Base-by-base conservation (phyloP, 805 yeast species). In the Wickerhamiella alocasiicola region DNA sequence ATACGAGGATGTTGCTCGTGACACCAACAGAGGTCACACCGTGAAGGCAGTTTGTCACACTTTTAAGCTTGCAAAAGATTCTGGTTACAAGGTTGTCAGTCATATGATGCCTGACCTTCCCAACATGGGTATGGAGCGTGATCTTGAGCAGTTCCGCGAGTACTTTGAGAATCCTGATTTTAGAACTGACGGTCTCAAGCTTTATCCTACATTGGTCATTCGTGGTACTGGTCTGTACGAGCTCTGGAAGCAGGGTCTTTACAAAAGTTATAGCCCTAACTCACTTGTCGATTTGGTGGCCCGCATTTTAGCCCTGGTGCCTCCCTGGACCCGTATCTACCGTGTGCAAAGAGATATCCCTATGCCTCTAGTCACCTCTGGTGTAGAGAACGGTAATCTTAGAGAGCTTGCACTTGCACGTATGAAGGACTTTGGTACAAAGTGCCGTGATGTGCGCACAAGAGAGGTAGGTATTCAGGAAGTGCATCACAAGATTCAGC, bases 51-150 rank as follows among this genome's bases (percentile, higher is more conserved):
- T 91, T 7, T 82, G 95, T 61, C 94, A 88, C 56, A 91, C 97
- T 0, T 91, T 91, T 65, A 82, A 83, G 1, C 74, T 81, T 34
- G 94, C 97, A n/a, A 91, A 91, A 58, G 98, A 91, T 61, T 88
- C 98, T 1, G 98, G 98, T 11, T 91, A 87, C 62, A 91, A 91
- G 59, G 94, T 91, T 41, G 98, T 91, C 18, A 78, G 94, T 49
- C 98, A 91, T 64, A 91, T 91, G 98, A 91, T 91, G 98, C 98
- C 98, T 12, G 98, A 91, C 66, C 68, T 91, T 53, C 98, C 98
- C 13, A 91, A 91, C 55, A 96, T 91, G 44, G 98, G 97, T 15
- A 83, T 88, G 94, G 98, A 91, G 63, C 74, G 98, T 59, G 98
- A 91, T 59, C 65, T 88, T 44, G 95, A 85, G 55, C 98, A 91